Evolutionary conservation across 2,329 filamentous ascomycete species (phyloP), one percentile per base, ranked within the genome.

Genomic region (Knufia fluminis): DNA sequence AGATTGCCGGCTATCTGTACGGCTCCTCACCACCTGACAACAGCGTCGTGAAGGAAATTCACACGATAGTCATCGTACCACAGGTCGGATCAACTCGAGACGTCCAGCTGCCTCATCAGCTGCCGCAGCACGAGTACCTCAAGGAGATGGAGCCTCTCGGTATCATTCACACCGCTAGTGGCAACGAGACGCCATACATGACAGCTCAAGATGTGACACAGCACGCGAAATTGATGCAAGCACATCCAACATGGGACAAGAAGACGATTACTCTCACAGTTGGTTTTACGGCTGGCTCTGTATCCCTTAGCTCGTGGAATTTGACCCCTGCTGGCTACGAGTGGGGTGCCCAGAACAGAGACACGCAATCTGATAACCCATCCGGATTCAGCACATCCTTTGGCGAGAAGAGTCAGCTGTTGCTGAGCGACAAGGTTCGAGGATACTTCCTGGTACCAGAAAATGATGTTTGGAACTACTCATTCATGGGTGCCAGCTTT

Each of bases 361-460:
- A 98, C 69, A 80, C 82, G 49, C 83, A 85, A 59, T 94, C 86
- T 54, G 92, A 98, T 66, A 88, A 94, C 66, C 92, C 94, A 0
- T 84, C 90, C 56, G 94, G 94, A 33, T 98, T 98, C 73, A 83
- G 82, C 51, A 94, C 88, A 22, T 81, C 74, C 51, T 94, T 97
- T 79, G 92, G 92, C 46, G 86, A 94, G 68, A 97, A 97, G 73
- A 89, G 88, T 59, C 94, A 98, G 71, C 73, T 98, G 49, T 72
- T 98, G 23, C 78, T 98, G 47, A 94, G 86, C 57, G 91, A 96
- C 60, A 86, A 90, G 66, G 95, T 96, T 66, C 81, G 86, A 59
- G 94, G 92, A 23, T 97, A 90, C 73, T 98, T 98, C 80, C 72
- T 98, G 49, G 89, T 97, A 19, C 92, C 92, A 0, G 90, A 96